Conservation (phyloP, 2,329 filamentous ascomycete genomes). For the Paecilomyces sp. region DNA sequence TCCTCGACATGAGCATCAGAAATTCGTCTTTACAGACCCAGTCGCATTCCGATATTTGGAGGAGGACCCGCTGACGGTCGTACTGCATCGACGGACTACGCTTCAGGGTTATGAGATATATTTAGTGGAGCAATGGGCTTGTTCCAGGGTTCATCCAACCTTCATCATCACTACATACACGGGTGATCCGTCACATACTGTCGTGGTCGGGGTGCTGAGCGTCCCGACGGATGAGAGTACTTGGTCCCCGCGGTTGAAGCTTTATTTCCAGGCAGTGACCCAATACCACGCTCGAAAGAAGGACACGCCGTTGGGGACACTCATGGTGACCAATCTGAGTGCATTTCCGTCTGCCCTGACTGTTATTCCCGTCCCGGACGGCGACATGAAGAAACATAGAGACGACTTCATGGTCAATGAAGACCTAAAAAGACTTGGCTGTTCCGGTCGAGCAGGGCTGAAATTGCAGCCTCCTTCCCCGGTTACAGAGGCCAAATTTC, state of each 20-base stretch:
- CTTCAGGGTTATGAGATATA: conserved; percentile 87
- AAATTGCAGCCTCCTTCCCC: conserved; percentile 69
- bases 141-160: conserved; percentile 81
- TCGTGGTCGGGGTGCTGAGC: conserved; percentile 72
- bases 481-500: conserved; percentile 83
- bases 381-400: conserved; percentile 72
- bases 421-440: conserved; percentile 83
- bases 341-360: conserved; percentile 87
- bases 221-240: conserved; percentile 71
- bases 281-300: conserved; percentile 79
- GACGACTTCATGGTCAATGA: conserved; percentile 91
- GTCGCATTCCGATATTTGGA: conserved; percentile 70
- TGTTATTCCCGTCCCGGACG: conserved; percentile 83
- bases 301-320: conserved; percentile 70
- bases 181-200: conserved; percentile 69
- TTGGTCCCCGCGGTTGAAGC: conserved; percentile 71
- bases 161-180: conserved; percentile 91
- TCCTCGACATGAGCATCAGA: conserved; percentile 39
- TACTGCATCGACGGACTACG: conserved; percentile 63
- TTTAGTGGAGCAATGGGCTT: conserved; percentile 95
- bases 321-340: conserved; percentile 92
- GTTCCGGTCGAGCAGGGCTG: conserved; percentile 81
- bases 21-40: conserved; percentile 59
- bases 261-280: conserved; percentile 81
- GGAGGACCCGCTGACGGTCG: conserved; percentile 68